Evolutionary conservation across 2,329 filamentous ascomycete species (phyloP).

Genomic region (Hypoxylon sp.): DNA sequence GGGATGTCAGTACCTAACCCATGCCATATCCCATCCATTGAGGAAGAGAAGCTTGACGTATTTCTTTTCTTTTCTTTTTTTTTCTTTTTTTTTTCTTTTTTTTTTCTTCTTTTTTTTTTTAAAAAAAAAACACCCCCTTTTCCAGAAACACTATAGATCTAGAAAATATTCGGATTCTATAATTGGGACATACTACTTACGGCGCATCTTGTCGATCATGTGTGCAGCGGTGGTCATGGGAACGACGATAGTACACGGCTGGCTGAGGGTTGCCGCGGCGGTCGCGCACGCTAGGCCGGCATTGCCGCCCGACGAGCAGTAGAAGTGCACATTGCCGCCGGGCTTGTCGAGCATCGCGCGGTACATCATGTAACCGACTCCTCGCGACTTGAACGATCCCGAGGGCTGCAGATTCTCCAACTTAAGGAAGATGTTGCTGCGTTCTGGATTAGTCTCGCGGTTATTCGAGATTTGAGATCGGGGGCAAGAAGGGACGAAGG

Average conservation of each 20-base stretch:
- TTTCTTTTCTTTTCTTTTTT: neutral
- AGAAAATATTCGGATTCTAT: neutral
- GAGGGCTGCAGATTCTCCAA: slow-evolving; percentile 88
- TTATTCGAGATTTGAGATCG: neutral
- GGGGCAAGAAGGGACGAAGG: neutral
- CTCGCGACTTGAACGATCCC: slow-evolving; percentile 88
- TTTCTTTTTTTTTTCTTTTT: too few relatives aligned
- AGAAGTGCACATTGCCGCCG: slow-evolving; percentile 73
- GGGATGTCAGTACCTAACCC: neutral
- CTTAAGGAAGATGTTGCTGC: slow-evolving; percentile 85
- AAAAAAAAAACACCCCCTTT: neutral
- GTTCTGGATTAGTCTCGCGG: slow-evolving; percentile 12
- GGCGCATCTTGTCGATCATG: slow-evolving; percentile 80
- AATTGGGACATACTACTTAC: slow-evolving; percentile 19
- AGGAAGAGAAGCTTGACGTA: neutral
- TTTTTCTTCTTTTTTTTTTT: too few relatives aligned
- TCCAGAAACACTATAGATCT: neutral
- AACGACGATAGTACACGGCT: slow-evolving; percentile 82
- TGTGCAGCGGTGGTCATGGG: slow-evolving; percentile 74
- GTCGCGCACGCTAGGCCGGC: slow-evolving; percentile 86
- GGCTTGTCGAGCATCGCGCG: slow-evolving; percentile 54
- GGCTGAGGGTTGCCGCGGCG: slow-evolving; percentile 74
- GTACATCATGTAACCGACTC: slow-evolving; percentile 80
- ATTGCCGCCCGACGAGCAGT: slow-evolving; percentile 85
- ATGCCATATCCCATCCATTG: neutral